Conservation (phyloP, 2,329 filamentous ascomycete species). For the Colletotrichum incanum region DNA sequence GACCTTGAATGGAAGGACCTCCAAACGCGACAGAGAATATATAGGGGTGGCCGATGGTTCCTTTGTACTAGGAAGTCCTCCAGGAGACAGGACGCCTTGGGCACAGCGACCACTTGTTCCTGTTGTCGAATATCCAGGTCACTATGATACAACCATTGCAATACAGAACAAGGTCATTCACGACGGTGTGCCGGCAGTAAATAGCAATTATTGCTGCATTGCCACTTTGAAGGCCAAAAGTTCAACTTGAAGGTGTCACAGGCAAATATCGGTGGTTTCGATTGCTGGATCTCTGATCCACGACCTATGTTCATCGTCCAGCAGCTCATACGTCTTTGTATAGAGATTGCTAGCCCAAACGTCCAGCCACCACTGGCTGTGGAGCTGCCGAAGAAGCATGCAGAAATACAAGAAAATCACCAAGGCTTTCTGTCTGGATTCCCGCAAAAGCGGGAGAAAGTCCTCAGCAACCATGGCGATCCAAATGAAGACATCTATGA, state of each 20-base stretch:
- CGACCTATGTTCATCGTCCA: conserved; percentile 55
- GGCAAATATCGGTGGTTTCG: conserved; percentile 18
- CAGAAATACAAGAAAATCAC: conserved; percentile 55
- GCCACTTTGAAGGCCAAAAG: not conserved
- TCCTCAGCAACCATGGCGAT: conserved; percentile 54
- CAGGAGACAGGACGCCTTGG: not conserved
- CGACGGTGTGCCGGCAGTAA: not conserved
- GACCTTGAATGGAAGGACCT: not conserved
- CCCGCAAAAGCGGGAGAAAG: conserved; percentile 54
- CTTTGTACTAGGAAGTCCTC: not conserved
- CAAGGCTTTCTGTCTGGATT: conserved; percentile 49
- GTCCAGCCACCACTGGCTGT: conserved; percentile 55
- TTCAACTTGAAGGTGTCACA: not conserved
- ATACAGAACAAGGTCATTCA: too few species aligned
- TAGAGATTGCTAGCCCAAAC: conserved; percentile 54
- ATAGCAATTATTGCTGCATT: not conserved
- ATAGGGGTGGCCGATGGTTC: too few species aligned
- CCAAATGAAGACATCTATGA: conserved; percentile 59
- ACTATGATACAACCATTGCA: not conserved
- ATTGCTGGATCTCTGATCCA: conserved; percentile 49
- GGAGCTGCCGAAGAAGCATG: conserved; percentile 50
- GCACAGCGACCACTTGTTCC: not conserved
- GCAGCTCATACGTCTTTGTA: conserved; percentile 49
- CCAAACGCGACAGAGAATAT: not conserved
- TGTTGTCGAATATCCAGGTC: not conserved